Base-by-base conservation (phyloP, 106 monocot species). In the Chionographis japonica region DNA sequence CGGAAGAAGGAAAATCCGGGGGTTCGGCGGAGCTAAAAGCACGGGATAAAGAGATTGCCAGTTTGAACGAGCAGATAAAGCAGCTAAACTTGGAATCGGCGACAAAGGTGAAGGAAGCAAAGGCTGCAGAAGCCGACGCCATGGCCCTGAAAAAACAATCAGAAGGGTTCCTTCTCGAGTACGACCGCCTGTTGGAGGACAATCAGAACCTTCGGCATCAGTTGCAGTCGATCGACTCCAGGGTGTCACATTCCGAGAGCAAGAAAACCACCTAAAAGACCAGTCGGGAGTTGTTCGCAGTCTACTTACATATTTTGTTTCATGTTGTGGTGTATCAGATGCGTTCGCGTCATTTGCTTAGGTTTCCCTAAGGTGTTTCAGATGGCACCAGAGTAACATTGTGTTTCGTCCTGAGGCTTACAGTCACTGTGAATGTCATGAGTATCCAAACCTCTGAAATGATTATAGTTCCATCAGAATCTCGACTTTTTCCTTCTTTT, bases 171-270 rank as follows among this genome's bases (percentile, higher is more conserved):
- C 71, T 82, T 58, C 69, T 78, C 2, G 95, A 95, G 50, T 91
- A 95, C 40, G 88, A 86, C 12, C 75, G 83, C 8, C 68, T 95
- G 12, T 54, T 88, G 60, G 91, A 88, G 55, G 91, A 95, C 11
- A 91, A 95, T 50, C 75, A 82, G 77, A 79, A 70, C 37, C 83
- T 95, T 8, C 79, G 81, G 14, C 52, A 54, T 62, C 95, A 95
- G 52, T 60, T 95, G 68, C 81, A 91, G 69, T 88, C 88, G 6
- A 77, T 91, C 11, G 91, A 91, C 56, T 77, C 4, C 14, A 55
- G 35, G 4, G 56, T 86, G 19, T 95, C 91, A 4, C 84, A 68
- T 56, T 78, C 91, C 66, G 86, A 88, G 41, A 58, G 65, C 40
- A 95, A 91, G 79, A 95, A 95, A 72, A 67, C 50, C 50, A 9